Evolutionary conservation across 371 early-diverging fungal genomes (phyloP), one percentile per base, ranked within the genome.

Genomic region (Lichtheimia corymbifera): DNA sequence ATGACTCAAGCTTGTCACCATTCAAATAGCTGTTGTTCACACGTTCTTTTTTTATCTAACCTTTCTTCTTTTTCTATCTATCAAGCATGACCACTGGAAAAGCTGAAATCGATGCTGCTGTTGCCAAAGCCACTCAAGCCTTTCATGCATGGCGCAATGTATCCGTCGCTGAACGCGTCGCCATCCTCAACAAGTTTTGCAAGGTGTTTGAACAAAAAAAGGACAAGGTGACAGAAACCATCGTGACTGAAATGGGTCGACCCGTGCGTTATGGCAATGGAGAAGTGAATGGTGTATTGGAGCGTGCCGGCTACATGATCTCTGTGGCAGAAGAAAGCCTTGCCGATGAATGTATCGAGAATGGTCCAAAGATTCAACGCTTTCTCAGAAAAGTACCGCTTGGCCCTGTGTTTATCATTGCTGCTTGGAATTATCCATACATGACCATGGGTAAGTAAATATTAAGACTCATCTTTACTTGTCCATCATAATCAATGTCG

Each of bases 241-340:
- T 94, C 55, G 79, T 89, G 0, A 63, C 69, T 35, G 86, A 88
- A 58, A 92, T 94, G 86, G 93, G 93, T 17, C 78, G 94, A 6
- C 94, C 94, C 6, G 70, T 85, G 49, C 77, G 86, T 12, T 92
- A 91, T 50, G 84, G 83, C 13, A 80, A 71, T 3, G 88, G 90
- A 20, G 93, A 94, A 70, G 74, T 93, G 53, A 81, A 83, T 53
- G 92, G 92, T 7, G 86, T 90, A 5, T 70, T 85, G 17, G 83
- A 88, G 44, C 83, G 94, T 28, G 89, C 90, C 4, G 70, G 76
- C 15, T 88, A 91, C 66, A 82, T 94, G 85, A 79, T 87, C n/a
- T 83, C 86, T 17, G 84, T 91, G 9, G 91, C 91, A 1, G 76
- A 85, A 49, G 82, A 84, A 41, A 60, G 82, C 15, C 70, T 94